phyloP scores from a whole-genome alignment of 306 rosid genomes.

The Arachis stenosperma region DNA sequence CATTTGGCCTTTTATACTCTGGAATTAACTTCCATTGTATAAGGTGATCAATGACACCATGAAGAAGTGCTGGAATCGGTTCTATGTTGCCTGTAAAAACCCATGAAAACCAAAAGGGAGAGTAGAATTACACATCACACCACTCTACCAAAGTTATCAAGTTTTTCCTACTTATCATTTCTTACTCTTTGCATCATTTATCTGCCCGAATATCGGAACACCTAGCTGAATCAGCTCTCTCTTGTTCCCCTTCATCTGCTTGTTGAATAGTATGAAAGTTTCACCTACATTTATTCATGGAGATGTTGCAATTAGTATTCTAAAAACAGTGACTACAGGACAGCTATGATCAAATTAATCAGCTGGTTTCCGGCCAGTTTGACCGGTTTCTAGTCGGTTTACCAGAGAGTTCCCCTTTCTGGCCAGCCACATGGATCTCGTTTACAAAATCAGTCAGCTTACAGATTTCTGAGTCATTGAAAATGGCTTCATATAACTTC shows the following conservation, averaged over 20 bases:
- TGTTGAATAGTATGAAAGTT: conserved; percentile 83
- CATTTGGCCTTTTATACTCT: conserved; percentile 90
- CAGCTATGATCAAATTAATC: neutral
- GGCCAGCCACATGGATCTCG: conserved; percentile 78
- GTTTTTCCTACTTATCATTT: conserved; percentile 24
- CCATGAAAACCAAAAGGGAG: neutral
- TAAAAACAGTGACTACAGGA: neutral
- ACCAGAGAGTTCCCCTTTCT: conserved; percentile 89
- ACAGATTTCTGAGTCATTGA: conserved; percentile 66
- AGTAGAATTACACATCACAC: conserved; percentile 6
- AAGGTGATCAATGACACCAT: conserved; percentile 81
- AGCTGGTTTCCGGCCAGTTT: neutral
- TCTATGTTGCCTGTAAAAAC: conserved; percentile 63
- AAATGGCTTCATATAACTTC: conserved; percentile 76
- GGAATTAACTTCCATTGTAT: conserved; percentile 87
- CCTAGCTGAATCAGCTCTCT: conserved; percentile 92
- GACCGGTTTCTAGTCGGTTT: neutral
- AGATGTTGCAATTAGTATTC: conserved; percentile 33
- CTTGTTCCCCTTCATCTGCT: conserved; percentile 87
- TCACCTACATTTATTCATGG: conserved; percentile 61
- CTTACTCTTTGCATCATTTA: conserved; percentile 60
- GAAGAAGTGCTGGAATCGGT: conserved; percentile 79
- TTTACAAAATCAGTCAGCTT: conserved; percentile 71
- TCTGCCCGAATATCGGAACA: conserved; percentile 81
- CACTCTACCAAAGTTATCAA: conserved; percentile 10